A percentile compares a stretch with the other conserved stretches of the same genome.
Evolutionary conservation across 2,329 filamentous ascomycete genomes (phyloP).

Genomic region (Trematosphaeria pertusa): DNA sequence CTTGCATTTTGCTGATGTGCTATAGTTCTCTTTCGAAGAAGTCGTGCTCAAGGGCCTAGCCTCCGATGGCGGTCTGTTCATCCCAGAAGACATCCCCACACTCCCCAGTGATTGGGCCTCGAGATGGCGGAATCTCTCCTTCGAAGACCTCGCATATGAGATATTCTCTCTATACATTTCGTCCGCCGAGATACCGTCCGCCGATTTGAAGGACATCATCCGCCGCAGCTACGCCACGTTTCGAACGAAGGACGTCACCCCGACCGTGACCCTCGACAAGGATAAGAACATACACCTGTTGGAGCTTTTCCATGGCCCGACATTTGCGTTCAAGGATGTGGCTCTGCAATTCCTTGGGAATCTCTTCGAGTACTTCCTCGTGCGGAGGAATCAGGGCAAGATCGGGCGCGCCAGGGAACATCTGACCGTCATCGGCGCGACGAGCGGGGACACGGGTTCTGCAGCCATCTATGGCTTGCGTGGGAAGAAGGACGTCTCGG

Average conservation of each 20-base stretch:
- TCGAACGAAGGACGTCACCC: slow-evolving; percentile 78
- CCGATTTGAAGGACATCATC: slow-evolving; percentile 84
- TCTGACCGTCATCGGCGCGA: slow-evolving; percentile 51
- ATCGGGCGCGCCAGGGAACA: slow-evolving; percentile 66
- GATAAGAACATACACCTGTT: slow-evolving; percentile 79
- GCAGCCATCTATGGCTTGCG: slow-evolving; percentile 94
- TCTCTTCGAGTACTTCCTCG: slow-evolving; percentile 87
- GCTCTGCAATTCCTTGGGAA: slow-evolving; percentile 96
- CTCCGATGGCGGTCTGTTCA: slow-evolving; percentile 85
- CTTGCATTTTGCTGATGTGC: slow-evolving; percentile 21
- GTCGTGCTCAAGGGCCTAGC: slow-evolving; percentile 90
- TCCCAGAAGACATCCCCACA: slow-evolving; percentile 80
- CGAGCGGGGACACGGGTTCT: slow-evolving; percentile 73
- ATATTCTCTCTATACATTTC: slow-evolving; percentile 91
- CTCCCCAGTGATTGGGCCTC: slow-evolving; percentile 69
- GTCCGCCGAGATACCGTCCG: slow-evolving; percentile 76
- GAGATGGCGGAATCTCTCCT: slow-evolving; percentile 78
- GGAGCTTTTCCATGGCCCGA: slow-evolving; percentile 96
- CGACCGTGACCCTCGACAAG: slow-evolving; percentile 76
- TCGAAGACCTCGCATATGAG: slow-evolving; percentile 81
- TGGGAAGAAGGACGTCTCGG: slow-evolving; percentile 95
- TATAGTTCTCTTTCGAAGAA: slow-evolving; percentile 84
- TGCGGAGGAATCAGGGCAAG: slow-evolving; percentile 75
- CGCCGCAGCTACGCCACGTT: slow-evolving; percentile 88
- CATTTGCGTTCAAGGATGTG: slow-evolving; percentile 91